Evolutionary conservation across 1,284 basidiomycete species (phyloP), one percentile per base, ranked within the genome.

Genomic region (Apiotrichum veenhuisii): DNA sequence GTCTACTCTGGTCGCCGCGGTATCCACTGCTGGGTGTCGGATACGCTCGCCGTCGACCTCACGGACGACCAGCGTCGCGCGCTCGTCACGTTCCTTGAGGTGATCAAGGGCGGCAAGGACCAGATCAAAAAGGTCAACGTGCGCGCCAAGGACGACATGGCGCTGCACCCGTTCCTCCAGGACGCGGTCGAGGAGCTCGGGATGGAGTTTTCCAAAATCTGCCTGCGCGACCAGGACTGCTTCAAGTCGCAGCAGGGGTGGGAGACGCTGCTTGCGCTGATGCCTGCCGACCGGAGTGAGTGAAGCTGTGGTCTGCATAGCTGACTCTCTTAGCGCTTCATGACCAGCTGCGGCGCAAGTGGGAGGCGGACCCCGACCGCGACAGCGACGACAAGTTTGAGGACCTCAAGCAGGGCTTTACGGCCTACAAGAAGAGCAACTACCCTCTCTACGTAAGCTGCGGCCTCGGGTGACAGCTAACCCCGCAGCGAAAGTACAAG

Each of bases 1-100:
- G 94, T 98, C 25, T 99, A 98, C 77, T 98, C 96, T 17, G 95
- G 95, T 62, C 87, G 95, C 44, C 88, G 95, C 78, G 95, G 96
- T 65, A 98, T 98, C 67, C 95, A 98, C 80, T 84, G 93, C 73
- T 99, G 95, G 95, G 86, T 99, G 60, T 94, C 91, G 8, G 95
- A 99, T 75, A 80, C 82, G 50, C 84, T 88, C 55, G 96, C 96
- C 0, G 82, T 96, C 79, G 85, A 84, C 58, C 80, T 98, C 51
- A 93, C 89, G 5, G 96, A 99, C 71, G 91, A 96, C 62, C 87
- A 95, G 74, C 81, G 96, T 40, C 87, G 85, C 68, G 84, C 91
- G 0, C 80, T 99, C 43, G 90, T 97, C 18, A 85, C 82, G 20
- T 97, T 88, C 79, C 77, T 98, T 64, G 90, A 92, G 52, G 87